phyloP scores from a whole-genome alignment of 805 yeast genomes.

The Kazachstania psychrophila region DNA sequence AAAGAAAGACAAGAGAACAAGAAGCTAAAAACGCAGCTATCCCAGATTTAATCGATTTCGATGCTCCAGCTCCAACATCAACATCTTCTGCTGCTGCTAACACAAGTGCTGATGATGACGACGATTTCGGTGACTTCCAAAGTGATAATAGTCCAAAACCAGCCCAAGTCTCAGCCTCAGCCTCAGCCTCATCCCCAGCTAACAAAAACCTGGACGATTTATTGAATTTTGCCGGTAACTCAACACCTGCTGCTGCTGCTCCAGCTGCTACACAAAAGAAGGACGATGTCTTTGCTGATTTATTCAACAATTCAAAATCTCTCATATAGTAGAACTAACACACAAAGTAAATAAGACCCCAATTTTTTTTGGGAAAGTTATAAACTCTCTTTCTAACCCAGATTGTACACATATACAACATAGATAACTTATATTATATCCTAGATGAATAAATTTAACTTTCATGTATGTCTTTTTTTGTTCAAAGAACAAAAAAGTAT shows the following conservation, averaged over 20 bases:
- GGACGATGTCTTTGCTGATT: conserved; percentile 25
- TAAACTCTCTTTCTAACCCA: too few relatives aligned
- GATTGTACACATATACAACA: too few relatives aligned
- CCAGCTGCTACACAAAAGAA: conserved; percentile 9
- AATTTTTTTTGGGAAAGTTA: too few relatives aligned
- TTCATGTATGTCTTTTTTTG: too few relatives aligned
- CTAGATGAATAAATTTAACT: too few relatives aligned
- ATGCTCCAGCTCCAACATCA: conserved; percentile 8
- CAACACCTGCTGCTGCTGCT: conserved; percentile 7
- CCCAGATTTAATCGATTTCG: conserved; percentile 28
- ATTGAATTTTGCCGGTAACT: conserved; percentile 9
- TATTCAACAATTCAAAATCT: conserved; percentile 26
- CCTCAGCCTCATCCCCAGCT: conserved; percentile 8
- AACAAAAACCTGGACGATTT: conserved; percentile 11
- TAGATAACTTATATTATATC: too few relatives aligned
- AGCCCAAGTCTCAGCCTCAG: conserved; percentile 1
- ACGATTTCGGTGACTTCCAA: conserved; percentile 33
- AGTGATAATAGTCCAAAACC: conserved; percentile 15
- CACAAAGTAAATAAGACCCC: too few relatives aligned
- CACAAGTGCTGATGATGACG: conserved; percentile 19
- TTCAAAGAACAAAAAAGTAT: background rate
- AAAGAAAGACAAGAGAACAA: conserved; percentile 20
- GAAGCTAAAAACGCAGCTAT: conserved; percentile 17
- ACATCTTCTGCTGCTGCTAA: conserved; percentile 2
- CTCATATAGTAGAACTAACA: conserved; percentile 24